phyloP scores from a whole-genome alignment of 352 stramenopile genomes.

The Pythium monospermum region DNA sequence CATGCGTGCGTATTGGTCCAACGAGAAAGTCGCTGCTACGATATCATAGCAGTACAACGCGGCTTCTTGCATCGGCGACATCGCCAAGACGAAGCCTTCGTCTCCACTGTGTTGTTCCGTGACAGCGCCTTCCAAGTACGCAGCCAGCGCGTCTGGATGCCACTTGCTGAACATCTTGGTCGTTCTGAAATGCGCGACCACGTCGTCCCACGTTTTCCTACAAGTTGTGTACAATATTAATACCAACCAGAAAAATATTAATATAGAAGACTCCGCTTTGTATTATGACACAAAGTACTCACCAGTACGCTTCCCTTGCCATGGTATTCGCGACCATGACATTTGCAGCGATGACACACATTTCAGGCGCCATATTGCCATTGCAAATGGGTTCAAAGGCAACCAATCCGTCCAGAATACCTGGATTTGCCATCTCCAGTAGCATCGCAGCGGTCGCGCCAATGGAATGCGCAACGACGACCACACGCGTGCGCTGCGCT shows the following conservation, averaged over 20 bases:
- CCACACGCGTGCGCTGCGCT: constrained; percentile 1
- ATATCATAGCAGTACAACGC: constrained; percentile 24
- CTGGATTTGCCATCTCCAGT: constrained; percentile 26
- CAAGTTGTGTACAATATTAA: not conserved
- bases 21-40: constrained; percentile 10
- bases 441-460: constrained; percentile 24
- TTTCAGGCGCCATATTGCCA: constrained; percentile 1
- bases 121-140: constrained; percentile 30
- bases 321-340: constrained; percentile 5
- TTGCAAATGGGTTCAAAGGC: constrained; percentile 34
- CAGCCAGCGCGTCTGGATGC: constrained; percentile 26
- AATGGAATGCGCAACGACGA: constrained; percentile 13
- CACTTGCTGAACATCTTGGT: constrained; percentile 31
- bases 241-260: not conserved
- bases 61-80: constrained; percentile 26
- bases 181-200: constrained; percentile 24
- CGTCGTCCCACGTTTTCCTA: not conserved
- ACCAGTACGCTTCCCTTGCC: not conserved
- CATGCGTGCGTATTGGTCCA: constrained; percentile 18
- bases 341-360: not conserved
- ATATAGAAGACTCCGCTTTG: not conserved
- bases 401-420: constrained; percentile 26
- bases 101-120: constrained; percentile 1
- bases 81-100: not conserved
- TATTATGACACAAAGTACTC: not conserved